Base-by-base conservation (phyloP, 306 rosid species). In the Lathyrus sativus region DNA sequence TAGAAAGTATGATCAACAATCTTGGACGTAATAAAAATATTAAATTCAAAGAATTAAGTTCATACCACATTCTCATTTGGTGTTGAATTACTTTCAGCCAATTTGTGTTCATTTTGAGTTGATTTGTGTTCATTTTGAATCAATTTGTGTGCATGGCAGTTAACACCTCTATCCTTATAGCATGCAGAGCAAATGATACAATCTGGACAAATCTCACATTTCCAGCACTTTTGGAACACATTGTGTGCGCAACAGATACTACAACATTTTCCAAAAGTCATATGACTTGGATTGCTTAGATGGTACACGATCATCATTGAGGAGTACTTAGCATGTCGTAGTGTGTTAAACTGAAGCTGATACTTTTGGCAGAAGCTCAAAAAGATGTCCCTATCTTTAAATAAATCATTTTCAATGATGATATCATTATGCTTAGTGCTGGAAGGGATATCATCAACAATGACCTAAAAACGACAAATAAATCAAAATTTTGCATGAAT, bases 241-340 rank as follows among this genome's bases (percentile, higher is more conserved):
- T 55, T 44, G 48, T 14, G 26, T 61, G 75, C 71, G n/a, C 15
- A 46, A 74, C 88, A 86, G 45, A 84, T 48, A 73, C 75, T 58
- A 42, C 91, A 86, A 46, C 91, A 81, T 49, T 3, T 45, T 67
- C 42, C 77, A 38, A 11, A 49, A 62, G 26, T 31, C 37, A 50
- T 3, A 58, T 31, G 10, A 48, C 71, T 22, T 33, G 72, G 74
- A 55, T 14, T 68, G 24, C 3, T 76, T 7, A 87, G 81, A 74
- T 83, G 72, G 56, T 82, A 37, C 29, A 87, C 71, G 64, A 84
- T 79, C 84, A 81, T 87, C 78, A 81, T 80, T 38, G 91, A 70
- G 44, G 96, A 84, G 77, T 84, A 78, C 86, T 85, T 87, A 15
- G 91, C 95, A 61, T 78, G 81, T 19, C 87, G 84, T 48, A 79